phyloP scores from a whole-genome alignment of 2,329 filamentous ascomycete genomes.

The Exserohilum rostratum region DNA sequence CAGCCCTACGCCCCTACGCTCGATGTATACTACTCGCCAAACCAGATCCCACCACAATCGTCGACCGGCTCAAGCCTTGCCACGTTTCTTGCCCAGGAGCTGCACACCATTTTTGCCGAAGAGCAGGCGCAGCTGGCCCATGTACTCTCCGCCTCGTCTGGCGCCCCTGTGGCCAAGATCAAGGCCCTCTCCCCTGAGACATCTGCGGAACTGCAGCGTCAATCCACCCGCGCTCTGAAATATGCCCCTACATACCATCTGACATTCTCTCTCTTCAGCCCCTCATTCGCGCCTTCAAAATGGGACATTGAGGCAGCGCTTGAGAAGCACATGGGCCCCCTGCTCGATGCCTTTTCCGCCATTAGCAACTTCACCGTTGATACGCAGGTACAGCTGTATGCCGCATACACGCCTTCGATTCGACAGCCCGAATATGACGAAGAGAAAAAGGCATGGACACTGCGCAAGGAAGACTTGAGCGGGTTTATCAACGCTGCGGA shows the following conservation, averaged over 20 bases:
- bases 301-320: conserved; percentile 91
- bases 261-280: conserved; percentile 93
- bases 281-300: conserved; percentile 75
- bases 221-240: conserved; percentile 83
- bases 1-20: conserved; percentile 73
- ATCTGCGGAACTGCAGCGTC: conserved; percentile 63
- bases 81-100: conserved; percentile 76
- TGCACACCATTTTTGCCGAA: conserved; percentile 81
- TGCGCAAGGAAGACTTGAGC: conserved; percentile 85
- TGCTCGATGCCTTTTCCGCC: conserved; percentile 76
- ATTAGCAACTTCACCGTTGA: conserved; percentile 97
- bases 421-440: conserved; percentile 62
- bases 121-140: conserved; percentile 79
- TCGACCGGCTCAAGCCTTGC: conserved; percentile 76
- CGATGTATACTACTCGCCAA: conserved; percentile 77
- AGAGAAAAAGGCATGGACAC: conserved; percentile 63
- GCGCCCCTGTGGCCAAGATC: conserved; percentile 50
- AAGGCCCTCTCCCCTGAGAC: conserved; percentile 58
- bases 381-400: conserved; percentile 94
- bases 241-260: conserved; percentile 94
- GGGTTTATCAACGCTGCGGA: conserved; percentile 98
- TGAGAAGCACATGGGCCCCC: conserved; percentile 77
- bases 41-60: conserved; percentile 68
- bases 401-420: conserved; percentile 68
- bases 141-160: conserved; percentile 54